Evolutionary conservation across 257 asterid species (phyloP), one percentile per base, ranked within the genome.

Genomic region (Thymus mandschuricus): DNA sequence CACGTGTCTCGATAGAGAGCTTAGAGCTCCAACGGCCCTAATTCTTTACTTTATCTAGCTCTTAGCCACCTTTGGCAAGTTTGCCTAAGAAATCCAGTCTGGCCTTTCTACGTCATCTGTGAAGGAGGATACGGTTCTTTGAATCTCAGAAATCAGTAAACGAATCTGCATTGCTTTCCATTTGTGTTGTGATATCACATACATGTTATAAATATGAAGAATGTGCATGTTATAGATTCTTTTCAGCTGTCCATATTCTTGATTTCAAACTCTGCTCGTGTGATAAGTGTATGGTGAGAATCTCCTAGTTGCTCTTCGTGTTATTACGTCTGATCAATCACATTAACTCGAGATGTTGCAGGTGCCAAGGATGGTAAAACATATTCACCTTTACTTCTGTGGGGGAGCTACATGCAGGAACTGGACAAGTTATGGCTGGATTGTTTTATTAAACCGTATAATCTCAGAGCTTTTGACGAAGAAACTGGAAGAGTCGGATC

Each of bases 11-110:
- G 51, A 8, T 21, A 21, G 11, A 7, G 58, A 43, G 51, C 35
- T 69, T 31, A 40, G 6, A 40, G 6, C n/a, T 62, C 76, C 40
- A 73, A 29, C 10, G 6, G 10, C 4, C 46, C 40, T 44, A 71
- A 21, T 45, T 40, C 77, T 40, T 64, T 72, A 51, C 64, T 52
- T 13, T 51, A 63, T 63, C 71, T 72, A 51, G 27, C 15, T 41
- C 41, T 28, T 43, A 50, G 58, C 71, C 65, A 30, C 49, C 60
- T 1, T 56, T 44, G 60, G 28, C 29, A 48, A 31, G 65, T 73
- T 73, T 65, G 72, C 72, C 72, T 65, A 65, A 73, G 78, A 64
- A 73, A 64, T n/a, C 60, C 72, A 44, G 28, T 10, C 60, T 64
- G 72, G 51, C 15, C 67, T 56, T 30, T 73, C 66, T 44, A 43